phyloP scores from a whole-genome alignment of 2,329 filamentous ascomycete genomes.

The Clonostachys rosea region DNA sequence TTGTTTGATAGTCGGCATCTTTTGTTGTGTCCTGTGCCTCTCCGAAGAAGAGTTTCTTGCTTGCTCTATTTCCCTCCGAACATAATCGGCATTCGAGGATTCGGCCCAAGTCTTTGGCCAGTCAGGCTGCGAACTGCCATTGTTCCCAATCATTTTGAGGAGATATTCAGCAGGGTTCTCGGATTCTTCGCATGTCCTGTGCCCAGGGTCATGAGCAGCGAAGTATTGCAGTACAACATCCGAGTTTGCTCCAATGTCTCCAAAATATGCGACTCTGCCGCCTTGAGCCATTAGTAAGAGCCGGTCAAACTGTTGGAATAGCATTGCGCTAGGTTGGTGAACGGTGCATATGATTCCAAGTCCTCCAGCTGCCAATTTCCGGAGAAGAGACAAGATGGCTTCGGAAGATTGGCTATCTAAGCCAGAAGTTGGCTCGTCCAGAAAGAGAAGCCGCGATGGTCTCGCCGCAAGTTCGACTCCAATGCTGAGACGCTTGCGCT shows the following conservation, averaged over 20 bases:
- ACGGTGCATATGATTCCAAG: conserved; percentile 94
- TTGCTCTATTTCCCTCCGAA: conserved; percentile 48
- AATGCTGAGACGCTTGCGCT: conserved; percentile 77
- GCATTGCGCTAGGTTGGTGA: conserved; percentile 88
- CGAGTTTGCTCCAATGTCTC: conserved; percentile 63
- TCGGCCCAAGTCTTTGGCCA: too few relatives aligned
- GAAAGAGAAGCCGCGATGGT: conserved; percentile 81
- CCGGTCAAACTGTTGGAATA: conserved; percentile 87
- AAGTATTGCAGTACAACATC: conserved; percentile 52
- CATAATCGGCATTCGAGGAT: too few relatives aligned
- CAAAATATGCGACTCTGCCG: conserved; percentile 77
- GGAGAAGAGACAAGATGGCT: conserved; percentile 82
- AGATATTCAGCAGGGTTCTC: conserved; percentile 70
- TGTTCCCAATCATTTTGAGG: conserved; percentile 30
- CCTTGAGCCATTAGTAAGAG: conserved; percentile 75
- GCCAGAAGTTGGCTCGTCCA: conserved; percentile 92
- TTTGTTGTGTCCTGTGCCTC: too few relatives aligned
- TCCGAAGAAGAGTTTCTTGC: too few relatives aligned
- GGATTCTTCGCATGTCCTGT: conserved; percentile 40
- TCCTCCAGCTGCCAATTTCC: conserved; percentile 83
- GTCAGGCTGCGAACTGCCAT: too few relatives aligned
- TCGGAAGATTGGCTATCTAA: conserved; percentile 87
- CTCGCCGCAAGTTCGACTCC: conserved; percentile 93
- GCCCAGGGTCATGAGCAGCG: conserved; percentile 46
- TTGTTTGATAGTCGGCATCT: too few relatives aligned